Base-by-base conservation (phyloP, 139 green algal species). In the Ettlia oleoabundans region DNA sequence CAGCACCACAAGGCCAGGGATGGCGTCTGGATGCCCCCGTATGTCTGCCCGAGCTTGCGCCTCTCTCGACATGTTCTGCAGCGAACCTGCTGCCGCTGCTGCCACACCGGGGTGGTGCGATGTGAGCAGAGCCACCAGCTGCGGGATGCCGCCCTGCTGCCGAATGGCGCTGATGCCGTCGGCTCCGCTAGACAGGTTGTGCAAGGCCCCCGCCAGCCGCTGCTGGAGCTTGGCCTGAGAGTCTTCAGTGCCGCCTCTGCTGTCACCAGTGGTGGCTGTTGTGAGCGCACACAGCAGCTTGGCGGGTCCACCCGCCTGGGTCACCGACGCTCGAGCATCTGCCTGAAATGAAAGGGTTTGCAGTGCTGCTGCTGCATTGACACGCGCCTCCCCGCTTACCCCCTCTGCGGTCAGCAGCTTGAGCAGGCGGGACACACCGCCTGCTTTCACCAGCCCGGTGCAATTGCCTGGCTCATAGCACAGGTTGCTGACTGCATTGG, bases 1-100 rank as follows among this genome's bases (percentile, higher is more conserved):
- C 53, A 80, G 52, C 35, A n/a, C 37, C 3, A 35, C 37, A 33
- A 80, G 73, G 37, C 30, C 35, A 6, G 26, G 32, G 35, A 80
- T 18, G 5, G 53, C 37, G 19, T 61, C 8, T 9, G 73, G 73
- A 8, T 80, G 73, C 26, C 3, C 6, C 8, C 53, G 53, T 5
- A 80, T 80, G 24, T 69, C 73, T 18, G 10, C 8, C 0, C 91
- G 51, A 71, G 90, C 93, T 37, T 89, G 90, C 32, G 90, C 82
- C 83, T 96, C 93, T 1, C 91, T 72, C 2, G 86, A 91, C 69
- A 96, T 82, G 81, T 96, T 96, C 71, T 95, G 92, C 53, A 96
- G 78, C 19, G 90, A 84, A 1, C 92, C 93, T 18, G 92, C 92
- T 26, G 91, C 93, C 19, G 88, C 89, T 18, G 73, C 82, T 2